Base-by-base conservation (phyloP, 805 yeast species). In the Metschnikowia noctiluminum region DNA sequence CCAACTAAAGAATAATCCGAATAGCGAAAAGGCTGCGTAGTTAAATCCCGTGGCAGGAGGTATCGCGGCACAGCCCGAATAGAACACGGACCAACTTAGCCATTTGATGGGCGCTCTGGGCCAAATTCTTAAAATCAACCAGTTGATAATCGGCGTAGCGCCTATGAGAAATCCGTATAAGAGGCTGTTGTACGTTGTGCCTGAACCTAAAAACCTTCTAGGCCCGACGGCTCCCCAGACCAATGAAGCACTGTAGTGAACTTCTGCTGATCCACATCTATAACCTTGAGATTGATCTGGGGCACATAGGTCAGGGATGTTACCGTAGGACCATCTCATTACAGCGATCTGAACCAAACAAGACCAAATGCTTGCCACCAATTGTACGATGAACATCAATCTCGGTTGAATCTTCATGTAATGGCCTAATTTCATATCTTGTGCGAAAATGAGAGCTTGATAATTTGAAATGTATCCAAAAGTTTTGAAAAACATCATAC, bases 141-240 rank as follows among this genome's bases (percentile, higher is more conserved):
- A 47, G 16, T 47, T 42, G 35, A 47, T n/a, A 7, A 47, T 16
- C 21, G 51, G 47, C 42, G 48, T 42, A 21, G 35, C 35, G 10
- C 54, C 56, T 27, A 53, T 45, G 30, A 53, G 49, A 38, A 53
- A 41, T 39, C 52, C 52, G 39, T 45, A 53, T 39, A 49, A 37
- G 28, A 53, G 47, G 15, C 54, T 48, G 37, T 53, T 53, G 37
- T 53, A 53, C 7, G 52, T 38, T 35, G 56, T 52, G 3, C 61
- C 65, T 59, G 75, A 28, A 39, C 56, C 46, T 60, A 63, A 52
- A 63, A 65, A 52, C 59, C 66, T 31, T 45, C 66, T 51, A 6
- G 55, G 55, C 2, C 55, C 55, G 49, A 64, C 45, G 34, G 66
- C 41, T 37, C 91, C 86, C 60, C 78, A 59, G 1, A 56, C 57